Base-by-base conservation (phyloP, 495 filamentous ascomycete genomes). In the Neurospora sp. region DNA sequence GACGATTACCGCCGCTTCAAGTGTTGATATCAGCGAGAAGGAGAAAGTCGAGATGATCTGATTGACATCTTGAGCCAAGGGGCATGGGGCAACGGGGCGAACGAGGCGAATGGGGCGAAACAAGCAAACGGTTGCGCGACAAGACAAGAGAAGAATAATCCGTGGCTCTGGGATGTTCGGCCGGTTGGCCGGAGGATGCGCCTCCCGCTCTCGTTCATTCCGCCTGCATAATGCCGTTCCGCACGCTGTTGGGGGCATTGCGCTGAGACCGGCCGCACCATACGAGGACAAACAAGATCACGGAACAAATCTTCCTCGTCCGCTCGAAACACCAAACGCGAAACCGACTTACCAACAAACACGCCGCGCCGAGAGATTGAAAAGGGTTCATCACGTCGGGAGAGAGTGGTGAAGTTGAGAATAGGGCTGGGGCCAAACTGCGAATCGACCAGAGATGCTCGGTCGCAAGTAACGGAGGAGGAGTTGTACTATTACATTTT, bases 11-110 rank as follows among this genome's bases (percentile, higher is more conserved):
- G 54, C 54, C 54, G 27, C 54, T 62, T 62, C 54, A 9, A 62
- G 54, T 62, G 70, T 77, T 27, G 70, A 72, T 31, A 37, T 82
- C 20, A 77, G 66, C 71, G 84, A 85, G 78, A 85, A 85, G 74
- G 80, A 79, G 70, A 81, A 80, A 70, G 69, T 66, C 0, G 27
- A 62, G 23, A 31, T 16, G 27, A 35, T 62, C 27, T 62, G 27
- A 62, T 62, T 62, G 27, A 4, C 54, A 62, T 62, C 3, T 35
- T 35, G 27, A 62, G 54, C 9, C 54, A 62, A 16, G 14, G 54
- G 54, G 54, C 14, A 62, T 62, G 54, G 12, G n/a, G 23, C 23
- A 60, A 27, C 14, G 4, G 11, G 10, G 5, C 49, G 12, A 23
- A 20, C 31, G 31, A 6, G n/a, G 23, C 23, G 11, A 60, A 27